A percentile compares a stretch with the other conserved stretches of the same genome.
phyloP scores from a whole-genome alignment of 371 early-diverging fungal species.

The Mucor velutinosus region DNA sequence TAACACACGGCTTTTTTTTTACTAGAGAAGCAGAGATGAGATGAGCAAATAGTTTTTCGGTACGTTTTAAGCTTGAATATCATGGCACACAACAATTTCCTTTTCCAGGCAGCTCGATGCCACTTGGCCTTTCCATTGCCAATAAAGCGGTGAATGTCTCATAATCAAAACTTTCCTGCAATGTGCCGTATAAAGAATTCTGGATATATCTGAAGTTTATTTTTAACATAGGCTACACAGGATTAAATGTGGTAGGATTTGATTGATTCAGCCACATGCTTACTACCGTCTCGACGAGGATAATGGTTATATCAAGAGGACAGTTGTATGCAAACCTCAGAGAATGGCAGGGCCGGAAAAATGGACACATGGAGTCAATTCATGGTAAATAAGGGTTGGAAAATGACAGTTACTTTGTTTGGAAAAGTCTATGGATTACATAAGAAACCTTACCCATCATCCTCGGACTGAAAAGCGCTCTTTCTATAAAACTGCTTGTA shows the following conservation, averaged over 20 bases:
- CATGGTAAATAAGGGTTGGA: not conserved
- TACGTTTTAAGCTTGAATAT: not conserved
- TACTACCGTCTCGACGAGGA: not conserved
- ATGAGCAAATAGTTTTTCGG: not conserved
- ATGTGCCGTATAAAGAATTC: not conserved
- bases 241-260: not conserved
- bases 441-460: conserved; percentile 7
- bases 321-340: not conserved
- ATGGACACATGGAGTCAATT: not conserved
- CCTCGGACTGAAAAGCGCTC: conserved; percentile 3
- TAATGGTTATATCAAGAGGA: not conserved
- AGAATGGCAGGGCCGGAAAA: not conserved
- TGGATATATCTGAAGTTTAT: not conserved
- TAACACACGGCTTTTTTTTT: not conserved
- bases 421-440: conserved; percentile 19
- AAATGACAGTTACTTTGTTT: conserved; percentile 20
- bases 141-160: not conserved
- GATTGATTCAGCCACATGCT: conserved; percentile 1
- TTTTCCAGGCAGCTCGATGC: not conserved
- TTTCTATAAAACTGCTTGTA: not conserved
- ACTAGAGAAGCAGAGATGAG: not conserved
- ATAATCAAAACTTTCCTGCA: not conserved
- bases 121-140: not conserved
- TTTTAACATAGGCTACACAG: not conserved
- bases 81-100: not conserved